Conservation (phyloP, 2,329 filamentous ascomycete species). For the Westerdykella sp. region DNA sequence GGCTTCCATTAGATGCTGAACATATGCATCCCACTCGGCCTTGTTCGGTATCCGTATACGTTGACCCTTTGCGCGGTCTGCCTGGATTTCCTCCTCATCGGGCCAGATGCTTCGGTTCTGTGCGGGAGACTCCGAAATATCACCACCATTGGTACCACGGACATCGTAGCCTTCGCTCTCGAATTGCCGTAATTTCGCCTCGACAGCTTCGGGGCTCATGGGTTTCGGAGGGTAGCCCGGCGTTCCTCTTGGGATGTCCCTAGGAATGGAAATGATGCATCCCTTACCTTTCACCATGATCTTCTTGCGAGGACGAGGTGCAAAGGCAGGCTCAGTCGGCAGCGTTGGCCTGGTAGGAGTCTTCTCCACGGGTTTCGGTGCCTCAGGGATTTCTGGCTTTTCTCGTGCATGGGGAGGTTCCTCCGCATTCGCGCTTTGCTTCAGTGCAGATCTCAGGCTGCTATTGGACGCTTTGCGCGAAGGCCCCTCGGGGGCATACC, state of each 20-base stretch:
- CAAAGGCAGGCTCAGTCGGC: conserved; percentile 15
- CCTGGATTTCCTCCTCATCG: conserved; percentile 50
- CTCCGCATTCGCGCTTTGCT: conserved; percentile 13
- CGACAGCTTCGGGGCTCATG: conserved; percentile 48
- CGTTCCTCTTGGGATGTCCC: conserved; percentile 37
- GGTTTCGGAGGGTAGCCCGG: conserved; percentile 40
- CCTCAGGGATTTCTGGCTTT: conserved; percentile 11
- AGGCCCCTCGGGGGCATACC: conserved; percentile 32
- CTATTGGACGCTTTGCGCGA: conserved; percentile 20
- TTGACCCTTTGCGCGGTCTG: conserved; percentile 51
- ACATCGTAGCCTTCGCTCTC: conserved; percentile 64
- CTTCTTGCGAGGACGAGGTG: conserved; percentile 40
- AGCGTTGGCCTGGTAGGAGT: conserved; percentile 13
- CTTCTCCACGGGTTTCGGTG: conserved; percentile 15
- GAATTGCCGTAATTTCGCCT: conserved; percentile 60
- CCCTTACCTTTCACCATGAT: conserved; percentile 43
- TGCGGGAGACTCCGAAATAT: conserved; percentile 19
- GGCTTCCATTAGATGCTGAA: conserved; percentile 76
- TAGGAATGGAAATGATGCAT: conserved; percentile 42
- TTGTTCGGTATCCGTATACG: conserved; percentile 65
- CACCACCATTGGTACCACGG: conserved; percentile 57
- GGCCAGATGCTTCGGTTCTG: conserved; percentile 69
- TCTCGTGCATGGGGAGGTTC: conserved; percentile 17
- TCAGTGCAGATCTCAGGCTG: conserved; percentile 14
- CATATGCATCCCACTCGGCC: conserved; percentile 71